phyloP scores from a whole-genome alignment of 257 asterid species.

The Vinca minor region DNA sequence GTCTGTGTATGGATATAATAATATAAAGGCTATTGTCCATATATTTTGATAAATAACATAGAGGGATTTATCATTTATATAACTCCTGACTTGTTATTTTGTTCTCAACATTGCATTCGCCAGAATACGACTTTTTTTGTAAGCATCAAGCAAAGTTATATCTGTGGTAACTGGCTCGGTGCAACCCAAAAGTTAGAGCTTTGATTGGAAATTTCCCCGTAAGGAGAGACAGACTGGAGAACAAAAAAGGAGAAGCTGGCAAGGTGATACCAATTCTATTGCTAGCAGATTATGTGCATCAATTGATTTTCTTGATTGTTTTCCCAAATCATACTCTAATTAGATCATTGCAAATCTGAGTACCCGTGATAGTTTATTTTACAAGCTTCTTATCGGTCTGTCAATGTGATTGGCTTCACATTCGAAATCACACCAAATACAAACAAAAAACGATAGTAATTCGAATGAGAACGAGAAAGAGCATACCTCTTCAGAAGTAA shows the following conservation, averaged over 20 bases:
- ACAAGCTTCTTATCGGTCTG: background rate
- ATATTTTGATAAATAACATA: background rate
- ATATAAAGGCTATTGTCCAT: background rate
- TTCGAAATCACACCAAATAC: background rate
- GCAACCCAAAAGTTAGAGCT: background rate
- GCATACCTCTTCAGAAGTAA: constrained; percentile 80
- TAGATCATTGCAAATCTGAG: background rate
- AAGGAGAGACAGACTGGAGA: no score
- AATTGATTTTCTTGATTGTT: background rate
- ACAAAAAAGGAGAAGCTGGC: background rate
- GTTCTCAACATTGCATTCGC: background rate
- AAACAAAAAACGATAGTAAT: background rate
- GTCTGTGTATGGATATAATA: background rate
- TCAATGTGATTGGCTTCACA: background rate
- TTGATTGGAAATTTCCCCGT: no score
- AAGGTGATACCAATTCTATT: background rate
- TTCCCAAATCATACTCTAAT: background rate
- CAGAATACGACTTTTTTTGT: background rate
- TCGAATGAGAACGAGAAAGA: background rate
- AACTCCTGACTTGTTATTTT: background rate
- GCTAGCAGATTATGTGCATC: no score
- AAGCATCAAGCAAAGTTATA: background rate
- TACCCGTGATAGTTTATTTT: background rate
- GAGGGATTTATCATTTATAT: background rate
- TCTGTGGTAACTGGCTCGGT: background rate